Evolutionary conservation across 768 basidiomycete species (phyloP).

Genomic region (Megacollybia marginata): DNA sequence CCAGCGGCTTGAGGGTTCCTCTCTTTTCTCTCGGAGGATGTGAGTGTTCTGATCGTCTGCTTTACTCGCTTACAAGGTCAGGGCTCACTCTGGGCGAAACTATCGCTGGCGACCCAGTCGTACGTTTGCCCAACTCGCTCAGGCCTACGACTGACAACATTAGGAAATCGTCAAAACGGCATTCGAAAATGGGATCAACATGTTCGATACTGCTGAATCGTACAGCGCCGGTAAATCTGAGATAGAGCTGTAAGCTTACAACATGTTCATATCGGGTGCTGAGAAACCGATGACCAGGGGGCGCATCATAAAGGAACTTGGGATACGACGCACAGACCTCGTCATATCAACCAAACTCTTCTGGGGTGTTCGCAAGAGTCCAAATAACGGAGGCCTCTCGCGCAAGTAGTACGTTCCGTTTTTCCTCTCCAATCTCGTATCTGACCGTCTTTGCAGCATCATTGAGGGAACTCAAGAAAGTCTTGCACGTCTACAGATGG

Average conservation of each 20-base stretch:
- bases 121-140: slow-evolving; percentile 11
- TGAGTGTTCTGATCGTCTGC: slow-evolving; percentile 10
- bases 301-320: slow-evolving; percentile 68
- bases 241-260: slow-evolving; percentile 50
- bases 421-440: background rate
- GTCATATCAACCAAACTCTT: slow-evolving; percentile 79
- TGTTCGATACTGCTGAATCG: slow-evolving; percentile 66
- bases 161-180: slow-evolving; percentile 75
- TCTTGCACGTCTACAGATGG: slow-evolving; percentile 61
- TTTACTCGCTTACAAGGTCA: slow-evolving; percentile 8
- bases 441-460: slow-evolving; percentile 33
- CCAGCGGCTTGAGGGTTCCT: slow-evolving; percentile 44
- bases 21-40: slow-evolving; percentile 52
- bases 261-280: background rate
- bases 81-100: slow-evolving; percentile 57
- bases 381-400: slow-evolving; percentile 49
- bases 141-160: background rate
- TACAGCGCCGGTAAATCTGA: slow-evolving; percentile 66
- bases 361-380: slow-evolving; percentile 60
- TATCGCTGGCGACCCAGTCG: slow-evolving; percentile 64
- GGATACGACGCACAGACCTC: slow-evolving; percentile 56
- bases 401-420: slow-evolving; percentile 45
- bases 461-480: slow-evolving; percentile 68
- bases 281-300: slow-evolving; percentile 31
- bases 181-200: slow-evolving; percentile 71